Evolutionary conservation across 2,329 filamentous ascomycete genomes (phyloP), one percentile per base, ranked within the genome.

Genomic region (Aspergillus sp.): DNA sequence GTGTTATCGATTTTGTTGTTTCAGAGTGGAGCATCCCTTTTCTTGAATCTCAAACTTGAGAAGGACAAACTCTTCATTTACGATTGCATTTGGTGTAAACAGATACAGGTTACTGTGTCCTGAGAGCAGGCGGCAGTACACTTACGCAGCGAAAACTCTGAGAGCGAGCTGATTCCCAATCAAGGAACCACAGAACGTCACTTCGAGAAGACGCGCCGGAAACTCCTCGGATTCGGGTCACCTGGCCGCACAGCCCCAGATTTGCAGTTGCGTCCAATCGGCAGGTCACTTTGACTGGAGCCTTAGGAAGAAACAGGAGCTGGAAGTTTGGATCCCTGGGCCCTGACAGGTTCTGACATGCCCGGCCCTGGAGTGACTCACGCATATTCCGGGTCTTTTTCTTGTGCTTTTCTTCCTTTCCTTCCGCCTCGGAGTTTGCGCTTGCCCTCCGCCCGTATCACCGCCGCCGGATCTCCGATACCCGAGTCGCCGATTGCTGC

Each of bases 281-380:
- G 65, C 51, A 54, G 50, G 47, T 25, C 7, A 28, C n/a, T 19
- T 47, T 43, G 17, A 49, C 59, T 62, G 64, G 64, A 56, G 59
- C 62, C 53, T 45, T 51, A 66, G 64, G 62, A 57, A 66, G 57
- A 57, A 59, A 58, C 58, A 66, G 57, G 64, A 66, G 57, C 62
- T 46, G 51, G 59, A 59, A 56, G 49, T 54, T 48, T 59, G 62
- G 54, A 49, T 59, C 56, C 58, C 54, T 59, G 57, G 51, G 31
- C 50, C 49, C 43, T 62, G 46, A 45, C 41, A 52, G 50, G 57
- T 22, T 31, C 43, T 60, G 49, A 60, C 51, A 51, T 41, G 30
- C 54, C 6, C 1, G 25, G 25, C 6, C 25, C 2, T 28, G 25
- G 4, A 28, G 25, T 63, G 57, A 60, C 54, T 63, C 61, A 63